Evolutionary conservation across 345 rosid species (phyloP), one percentile per base, ranked within the genome.

Genomic region (Dovyalis caffra): DNA sequence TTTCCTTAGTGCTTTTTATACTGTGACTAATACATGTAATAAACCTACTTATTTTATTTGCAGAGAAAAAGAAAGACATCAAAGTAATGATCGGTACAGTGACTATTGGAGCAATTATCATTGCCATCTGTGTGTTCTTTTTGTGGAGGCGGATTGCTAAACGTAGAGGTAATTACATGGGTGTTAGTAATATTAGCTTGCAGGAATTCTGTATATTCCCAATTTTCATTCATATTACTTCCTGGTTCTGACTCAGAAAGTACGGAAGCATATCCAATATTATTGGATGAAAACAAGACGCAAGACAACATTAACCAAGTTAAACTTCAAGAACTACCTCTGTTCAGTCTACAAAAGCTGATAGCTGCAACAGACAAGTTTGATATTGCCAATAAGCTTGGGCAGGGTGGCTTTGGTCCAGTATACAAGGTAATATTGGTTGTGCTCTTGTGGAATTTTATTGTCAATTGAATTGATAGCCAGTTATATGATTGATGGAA

Each of bases 321-420:
- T 35, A 35, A 35, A 35, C 38, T 35, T 1, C 38, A 35, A 9
- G 38, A 35, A 35, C 9, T 35, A 35, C 38, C 38, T 35, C 8
- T 35, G 8, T 35, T 35, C 38, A 35, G 38, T 35, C 8, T 35
- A 35, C 37, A 34, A 66, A 47, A 66, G 68, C n/a, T 81, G 35
- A 70, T 73, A 56, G 64, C 28, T 66, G 82, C 85, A 66, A 79
- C 86, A 12, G 66, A 72, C 65, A 45, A 75, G 66, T 86, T 86
- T 56, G 25, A 76, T 8, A 6, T n/a, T 3, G 35, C 32, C 18
- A 81, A 75, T 57, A 74, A 81, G 64, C 78, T 83, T 2, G 88
- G 88, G 23, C 67, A 83, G 70, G 88, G 86, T 6, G 84, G 88
- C 25, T 85, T 85, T 32, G 88, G 86, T 35, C 81, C 86, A 0